Evolutionary conservation across 176 grass and related monocot genomes (phyloP).

Genomic region (Musa acuminata): DNA sequence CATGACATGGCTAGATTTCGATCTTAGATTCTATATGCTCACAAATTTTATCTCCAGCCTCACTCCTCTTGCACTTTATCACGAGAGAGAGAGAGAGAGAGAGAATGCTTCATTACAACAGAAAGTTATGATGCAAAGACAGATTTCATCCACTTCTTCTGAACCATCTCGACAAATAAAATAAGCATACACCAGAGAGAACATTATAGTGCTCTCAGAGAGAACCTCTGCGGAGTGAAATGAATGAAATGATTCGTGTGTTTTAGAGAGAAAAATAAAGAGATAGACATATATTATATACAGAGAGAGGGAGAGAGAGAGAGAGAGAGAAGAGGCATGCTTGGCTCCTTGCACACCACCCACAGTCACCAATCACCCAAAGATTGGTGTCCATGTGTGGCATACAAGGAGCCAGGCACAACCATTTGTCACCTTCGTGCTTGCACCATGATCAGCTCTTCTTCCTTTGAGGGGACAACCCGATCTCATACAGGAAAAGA

Average conservation of each 20-base stretch:
- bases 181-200: no score
- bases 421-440: not conserved
- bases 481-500: not conserved
- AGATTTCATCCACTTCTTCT: no score
- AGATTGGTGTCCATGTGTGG: conserved; percentile 94
- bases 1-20: no score
- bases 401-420: conserved; percentile 99
- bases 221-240: not conserved
- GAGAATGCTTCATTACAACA: no score
- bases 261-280: conserved; percentile 5
- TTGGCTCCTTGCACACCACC: conserved; percentile 99
- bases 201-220: no score
- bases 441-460: not conserved
- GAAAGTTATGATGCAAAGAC: no score
- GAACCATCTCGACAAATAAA: no score
- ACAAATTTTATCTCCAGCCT: no score
- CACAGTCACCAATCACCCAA: conserved; percentile 77
- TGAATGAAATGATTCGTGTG: conserved; percentile 8
- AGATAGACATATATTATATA: not conserved
- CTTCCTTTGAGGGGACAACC: conserved; percentile 9
- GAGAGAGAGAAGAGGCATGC: conserved; percentile 74
- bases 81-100: no score
- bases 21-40: no score
- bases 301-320: conserved; percentile 8
- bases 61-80: no score